Base-by-base conservation (phyloP, 108 stramenopile species). In the Nitzschia sp. region DNA sequence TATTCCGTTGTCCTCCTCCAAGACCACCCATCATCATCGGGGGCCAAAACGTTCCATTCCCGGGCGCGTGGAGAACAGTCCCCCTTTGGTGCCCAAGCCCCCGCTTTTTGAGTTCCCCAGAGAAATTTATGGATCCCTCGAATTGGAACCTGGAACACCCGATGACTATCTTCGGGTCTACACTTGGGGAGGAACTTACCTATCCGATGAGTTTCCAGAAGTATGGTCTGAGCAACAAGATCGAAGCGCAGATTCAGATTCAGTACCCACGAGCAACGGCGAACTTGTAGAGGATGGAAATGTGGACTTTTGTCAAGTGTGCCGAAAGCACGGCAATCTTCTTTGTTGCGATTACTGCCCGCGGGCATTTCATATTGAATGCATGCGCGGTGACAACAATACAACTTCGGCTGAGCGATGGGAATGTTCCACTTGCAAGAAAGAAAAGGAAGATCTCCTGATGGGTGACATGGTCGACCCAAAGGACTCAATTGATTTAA, bases 261-360 rank as follows among this genome's bases (percentile, higher is more conserved):
- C 42, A 0, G 26, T 59, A 15, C 25, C 53, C 27, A 24, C 54
- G 15, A 30, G 3, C 24, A 19, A 58, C 30, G 57, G 45, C 36
- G 67, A 64, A 32, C 56, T 62, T 4, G 47, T 38, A 13, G 86
- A 88, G 61, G 84, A 85, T 64, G 84, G 84, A 0, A 85, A 77
- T 31, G 84, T 85, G 3, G 84, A 83, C 51, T 83, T 81, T 61
- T 88, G 87, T 51, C 58, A 72, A 25, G 47, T 75, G 5, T 88
- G 87, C 42, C 28, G 34, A 42, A 77, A 66, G 18, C 53, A 25
- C 28, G 87, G 87, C 6, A 70, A 83, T 48, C 28, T 88, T 11
- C 26, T 81, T 27, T 83, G 79, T 36, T 88, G 87, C 54, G 87
- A 83, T 46, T 60, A 42, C 35, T 88, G 87, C 59, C 87, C 87